Conservation (phyloP, 2,329 filamentous ascomycete genomes). For the Xylariaceae sp. region DNA sequence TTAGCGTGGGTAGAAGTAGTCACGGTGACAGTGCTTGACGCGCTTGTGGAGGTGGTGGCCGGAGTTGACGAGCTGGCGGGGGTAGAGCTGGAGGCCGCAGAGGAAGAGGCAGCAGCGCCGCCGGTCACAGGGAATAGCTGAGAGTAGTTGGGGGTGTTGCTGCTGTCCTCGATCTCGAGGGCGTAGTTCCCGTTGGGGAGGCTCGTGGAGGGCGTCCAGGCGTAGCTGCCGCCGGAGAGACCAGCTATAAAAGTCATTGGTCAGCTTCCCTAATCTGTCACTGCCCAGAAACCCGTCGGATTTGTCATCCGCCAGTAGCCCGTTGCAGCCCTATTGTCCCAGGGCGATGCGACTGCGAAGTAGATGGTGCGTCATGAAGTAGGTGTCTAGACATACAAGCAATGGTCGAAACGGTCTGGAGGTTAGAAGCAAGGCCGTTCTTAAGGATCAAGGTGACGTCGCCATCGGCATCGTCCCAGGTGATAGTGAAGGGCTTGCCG, state of each 20-base stretch:
- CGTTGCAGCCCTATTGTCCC: no score
- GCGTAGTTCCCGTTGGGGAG: slow-evolving; percentile 41
- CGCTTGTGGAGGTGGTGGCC: slow-evolving; percentile 2
- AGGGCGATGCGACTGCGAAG: no score
- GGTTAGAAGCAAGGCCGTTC: slow-evolving; percentile 34
- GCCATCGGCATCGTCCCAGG: slow-evolving; percentile 38
- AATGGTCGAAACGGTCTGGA: slow-evolving; percentile 34
- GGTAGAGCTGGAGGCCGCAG: slow-evolving; percentile 2
- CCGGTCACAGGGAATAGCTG: slow-evolving; percentile 35
- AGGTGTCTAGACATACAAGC: slow-evolving; percentile 40
- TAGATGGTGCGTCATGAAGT: no score
- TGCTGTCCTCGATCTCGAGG: slow-evolving; percentile 41
- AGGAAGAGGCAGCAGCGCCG: slow-evolving; percentile 18
- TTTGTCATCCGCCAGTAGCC: no score
- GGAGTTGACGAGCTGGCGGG: slow-evolving; percentile 15
- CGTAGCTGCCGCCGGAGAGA: slow-evolving; percentile 34
- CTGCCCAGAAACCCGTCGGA: no score
- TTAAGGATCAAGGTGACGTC: slow-evolving; percentile 41
- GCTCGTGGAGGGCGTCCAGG: slow-evolving; percentile 35
- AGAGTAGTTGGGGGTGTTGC: slow-evolving; percentile 44
- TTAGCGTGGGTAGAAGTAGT: background rate
- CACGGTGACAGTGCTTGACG: background rate
- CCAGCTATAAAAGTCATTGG: slow-evolving; percentile 28
- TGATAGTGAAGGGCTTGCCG: slow-evolving; percentile 41
- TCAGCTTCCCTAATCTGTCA: background rate